Conservation (phyloP, 148 eudicot genomes). For the Fagopyrum tataricum region DNA sequence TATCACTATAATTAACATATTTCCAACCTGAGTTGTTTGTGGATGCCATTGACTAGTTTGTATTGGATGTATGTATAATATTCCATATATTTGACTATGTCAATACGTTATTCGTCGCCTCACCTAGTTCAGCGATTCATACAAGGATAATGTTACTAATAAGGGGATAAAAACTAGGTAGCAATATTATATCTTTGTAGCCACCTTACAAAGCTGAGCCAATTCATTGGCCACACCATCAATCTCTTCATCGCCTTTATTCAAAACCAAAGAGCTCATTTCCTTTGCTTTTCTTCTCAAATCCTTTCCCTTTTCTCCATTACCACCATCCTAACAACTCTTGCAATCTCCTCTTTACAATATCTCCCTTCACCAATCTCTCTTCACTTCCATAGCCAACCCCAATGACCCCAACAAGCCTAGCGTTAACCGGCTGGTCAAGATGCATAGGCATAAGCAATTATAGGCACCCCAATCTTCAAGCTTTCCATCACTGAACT, state of each 20-base stretch:
- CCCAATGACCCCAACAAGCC: constrained; percentile 12
- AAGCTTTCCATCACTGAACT: constrained; percentile 15
- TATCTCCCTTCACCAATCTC: constrained; percentile 17
- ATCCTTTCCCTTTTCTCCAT: constrained; percentile 11
- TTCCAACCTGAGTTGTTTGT: too few species aligned
- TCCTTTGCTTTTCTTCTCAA: constrained; percentile 14
- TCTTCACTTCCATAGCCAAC: constrained; percentile 6
- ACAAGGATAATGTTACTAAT: too few species aligned
- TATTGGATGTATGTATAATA: too few species aligned
- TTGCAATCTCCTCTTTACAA: constrained; percentile 14
- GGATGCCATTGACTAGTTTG: too few species aligned
- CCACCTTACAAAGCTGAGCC: constrained; percentile 9
- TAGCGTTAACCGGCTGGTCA: constrained; percentile 16
- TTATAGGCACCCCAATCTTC: constrained; percentile 16
- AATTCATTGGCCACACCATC: constrained; percentile 13
- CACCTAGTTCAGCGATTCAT: too few species aligned
- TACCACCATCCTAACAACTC: constrained; percentile 6
- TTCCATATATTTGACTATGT: too few species aligned
- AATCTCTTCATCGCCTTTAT: constrained; percentile 16
- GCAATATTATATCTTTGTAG: not conserved
- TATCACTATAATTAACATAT: too few species aligned
- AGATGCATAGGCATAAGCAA: constrained; percentile 18
- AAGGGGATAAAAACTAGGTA: not conserved
- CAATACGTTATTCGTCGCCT: too few species aligned
- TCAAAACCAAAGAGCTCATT: constrained; percentile 9